These are phyloP conservation scores for Cadophora luteo-olivacea DNA, from an alignment of 2,329 filamentous ascomycete genomes.

Conservation along the genomic window DNA sequence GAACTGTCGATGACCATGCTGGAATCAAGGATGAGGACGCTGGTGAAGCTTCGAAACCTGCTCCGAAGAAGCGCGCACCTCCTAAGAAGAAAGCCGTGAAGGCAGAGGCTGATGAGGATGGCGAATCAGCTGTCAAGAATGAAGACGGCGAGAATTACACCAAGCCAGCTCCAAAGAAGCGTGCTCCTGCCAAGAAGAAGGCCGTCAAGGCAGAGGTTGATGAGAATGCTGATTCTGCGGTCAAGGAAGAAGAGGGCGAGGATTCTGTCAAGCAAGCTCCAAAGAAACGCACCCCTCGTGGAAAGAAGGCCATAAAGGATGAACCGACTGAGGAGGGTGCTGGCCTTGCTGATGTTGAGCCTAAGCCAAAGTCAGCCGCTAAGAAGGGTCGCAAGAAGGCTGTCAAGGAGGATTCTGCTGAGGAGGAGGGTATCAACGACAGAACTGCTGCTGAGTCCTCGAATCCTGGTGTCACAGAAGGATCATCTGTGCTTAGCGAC, in stretches of 20 bases:
- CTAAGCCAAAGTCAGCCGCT: slow-evolving; percentile 7
- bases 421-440: slow-evolving; percentile 12
- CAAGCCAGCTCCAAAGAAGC: slow-evolving; percentile 31
- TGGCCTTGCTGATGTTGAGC: not conserved
- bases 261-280: slow-evolving; percentile 27
- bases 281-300: slow-evolving; percentile 25
- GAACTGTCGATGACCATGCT: slow-evolving; percentile 14
- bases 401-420: slow-evolving; percentile 27
- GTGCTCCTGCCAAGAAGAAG: slow-evolving; percentile 37
- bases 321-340: slow-evolving; percentile 24
- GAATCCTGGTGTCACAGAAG: slow-evolving; percentile 12
- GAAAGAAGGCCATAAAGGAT: slow-evolving; percentile 35
- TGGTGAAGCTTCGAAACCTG: not conserved
- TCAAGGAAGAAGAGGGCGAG: slow-evolving; percentile 36
- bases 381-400: slow-evolving; percentile 36
- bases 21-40: slow-evolving; percentile 33
- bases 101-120: slow-evolving; percentile 32
- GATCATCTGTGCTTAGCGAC: slow-evolving; percentile 14
- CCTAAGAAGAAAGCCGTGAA: slow-evolving; percentile 44
- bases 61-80: slow-evolving; percentile 30
- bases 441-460: slow-evolving; percentile 16
- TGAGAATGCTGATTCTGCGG: slow-evolving; percentile 30
- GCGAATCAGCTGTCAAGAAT: slow-evolving; percentile 37
- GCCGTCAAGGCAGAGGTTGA: slow-evolving; percentile 42
- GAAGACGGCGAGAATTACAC: slow-evolving; percentile 27